Percentiles rank a stretch among this genome's conserved stretches.
Conservation (phyloP, 2,329 filamentous ascomycete species). For the Aspergillus bombycis region DNA sequence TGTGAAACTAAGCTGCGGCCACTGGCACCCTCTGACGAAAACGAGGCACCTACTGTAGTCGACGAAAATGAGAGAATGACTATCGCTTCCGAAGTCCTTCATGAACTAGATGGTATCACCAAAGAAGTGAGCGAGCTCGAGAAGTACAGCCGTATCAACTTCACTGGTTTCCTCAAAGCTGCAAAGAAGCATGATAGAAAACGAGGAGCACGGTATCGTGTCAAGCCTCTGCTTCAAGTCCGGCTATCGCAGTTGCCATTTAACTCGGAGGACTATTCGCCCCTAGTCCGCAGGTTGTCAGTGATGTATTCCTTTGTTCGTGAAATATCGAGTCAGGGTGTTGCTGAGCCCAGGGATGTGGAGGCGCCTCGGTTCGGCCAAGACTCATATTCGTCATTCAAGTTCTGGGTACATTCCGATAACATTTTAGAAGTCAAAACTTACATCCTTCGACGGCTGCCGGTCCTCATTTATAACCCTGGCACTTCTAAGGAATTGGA, state of each 20-base stretch:
- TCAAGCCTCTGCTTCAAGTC: slow-evolving; percentile 89
- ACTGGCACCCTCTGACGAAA: slow-evolving; percentile 47
- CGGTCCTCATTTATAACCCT: slow-evolving; percentile 90
- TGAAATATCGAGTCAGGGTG: slow-evolving; percentile 63
- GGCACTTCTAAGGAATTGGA: slow-evolving; percentile 80
- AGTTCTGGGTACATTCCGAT: slow-evolving; percentile 96
- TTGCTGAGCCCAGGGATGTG: slow-evolving; percentile 57
- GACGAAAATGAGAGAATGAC: slow-evolving; percentile 48
- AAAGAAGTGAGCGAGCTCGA: slow-evolving; percentile 91
- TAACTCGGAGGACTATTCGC: slow-evolving; percentile 92
- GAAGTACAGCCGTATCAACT: slow-evolving; percentile 94
- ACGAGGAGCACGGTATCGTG: slow-evolving; percentile 80
- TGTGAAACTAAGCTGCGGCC: slow-evolving; percentile 68
- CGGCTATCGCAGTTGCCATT: slow-evolving; percentile 86
- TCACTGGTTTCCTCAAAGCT: slow-evolving; percentile 96
- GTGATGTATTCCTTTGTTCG: slow-evolving; percentile 95
- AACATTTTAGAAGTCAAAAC: slow-evolving; percentile 98
- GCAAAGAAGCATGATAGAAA: slow-evolving; percentile 99
- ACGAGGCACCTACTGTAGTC: slow-evolving; percentile 35
- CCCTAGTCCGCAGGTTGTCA: slow-evolving; percentile 83
- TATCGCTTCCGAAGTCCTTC: slow-evolving; percentile 70
- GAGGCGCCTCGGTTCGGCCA: slow-evolving; percentile 52
- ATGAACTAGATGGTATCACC: slow-evolving; percentile 83
- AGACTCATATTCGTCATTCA: slow-evolving; percentile 81
- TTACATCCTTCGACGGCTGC: slow-evolving; percentile 85